Base-by-base conservation (phyloP, 2,329 filamentous ascomycete species). In the Fusarium torulosum region DNA sequence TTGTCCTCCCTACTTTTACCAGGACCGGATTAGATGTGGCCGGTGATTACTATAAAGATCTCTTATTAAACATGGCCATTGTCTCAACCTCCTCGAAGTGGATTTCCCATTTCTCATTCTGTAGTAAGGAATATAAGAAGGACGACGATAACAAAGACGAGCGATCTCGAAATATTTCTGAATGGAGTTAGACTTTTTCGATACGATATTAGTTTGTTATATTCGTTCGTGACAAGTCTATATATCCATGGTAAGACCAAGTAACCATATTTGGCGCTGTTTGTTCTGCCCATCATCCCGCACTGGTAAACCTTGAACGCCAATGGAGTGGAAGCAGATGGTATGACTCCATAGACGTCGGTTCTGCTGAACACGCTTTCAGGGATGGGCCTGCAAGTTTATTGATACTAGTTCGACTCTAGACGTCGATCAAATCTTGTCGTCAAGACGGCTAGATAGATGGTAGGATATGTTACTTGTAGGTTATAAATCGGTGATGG, bases 351-450 rank as follows among this genome's bases (percentile, higher is more conserved):
- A 38, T 55, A 35, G 46, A 19, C 38, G 37, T 53, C 23, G 53
- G 17, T 23, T 21, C 11, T 40, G 23, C 47, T 31, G 29, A 55
- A 35, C 23, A 17, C 25, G 37, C 20, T 49, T 66, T 40, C 25
- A 35, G 29, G 38, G 33, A 37, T 9, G 8, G 38, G 47, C 45
- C 52, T 41, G 50, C 42, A 37, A 44, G 44, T 33, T 58, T 58
- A 45, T 52, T 64, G 47, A 46, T 59, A 51, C 33, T 42, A 46
- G 40, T 47, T 41, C 23, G 38, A 49, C 43, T 53, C 53, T 53
- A 19, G 49, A 33, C 23, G 64, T 60, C 51, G 59, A 68, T 68
- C 53, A 67, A 38, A 35, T 59, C 35, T 27, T 55, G 31, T 47
- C 37, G 31, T 51, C 41, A 31, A 54, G 51, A 17, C 33, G 14